These are phyloP conservation scores for Trichoderma koningiopsis DNA, from an alignment of 2,329 filamentous ascomycete genomes.

Conservation along the genomic window DNA sequence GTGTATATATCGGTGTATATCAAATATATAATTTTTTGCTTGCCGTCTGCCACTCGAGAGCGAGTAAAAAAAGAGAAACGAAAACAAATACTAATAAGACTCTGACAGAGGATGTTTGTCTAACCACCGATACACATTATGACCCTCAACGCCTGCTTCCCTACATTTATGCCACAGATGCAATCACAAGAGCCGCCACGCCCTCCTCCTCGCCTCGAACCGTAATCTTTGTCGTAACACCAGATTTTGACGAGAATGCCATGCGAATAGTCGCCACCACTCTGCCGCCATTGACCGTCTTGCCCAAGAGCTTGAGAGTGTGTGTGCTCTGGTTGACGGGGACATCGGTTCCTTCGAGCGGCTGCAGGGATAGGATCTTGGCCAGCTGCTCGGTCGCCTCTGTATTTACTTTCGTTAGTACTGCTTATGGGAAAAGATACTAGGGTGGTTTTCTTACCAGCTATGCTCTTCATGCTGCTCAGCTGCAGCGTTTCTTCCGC, in stretches of 20 bases:
- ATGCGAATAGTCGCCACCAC: constrained; percentile 88
- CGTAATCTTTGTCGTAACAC: constrained; percentile 94
- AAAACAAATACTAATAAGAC: not conserved
- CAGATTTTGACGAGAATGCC: constrained; percentile 89
- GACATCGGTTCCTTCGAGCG: constrained; percentile 91
- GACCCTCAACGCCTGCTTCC: constrained; percentile 42
- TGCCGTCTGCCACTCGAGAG: constrained; percentile 10
- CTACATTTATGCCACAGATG: constrained; percentile 70
- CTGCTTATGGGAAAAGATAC: not conserved
- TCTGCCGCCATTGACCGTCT: constrained; percentile 86
- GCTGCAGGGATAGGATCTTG: constrained; percentile 85
- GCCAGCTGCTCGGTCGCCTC: constrained; percentile 92
- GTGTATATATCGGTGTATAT: not conserved
- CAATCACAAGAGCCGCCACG: constrained; percentile 80
- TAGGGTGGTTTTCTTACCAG: constrained; percentile 70
- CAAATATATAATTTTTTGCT: constrained; percentile 8
- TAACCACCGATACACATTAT: constrained; percentile 41
- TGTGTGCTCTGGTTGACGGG: constrained; percentile 87
- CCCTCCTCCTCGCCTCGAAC: constrained; percentile 91
- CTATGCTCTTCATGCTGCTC: constrained; percentile 85
- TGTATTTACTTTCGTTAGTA: constrained; percentile 41
- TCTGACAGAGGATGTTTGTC: constrained; percentile 28
- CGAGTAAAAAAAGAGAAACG: not conserved
- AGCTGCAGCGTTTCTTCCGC: constrained; percentile 89
- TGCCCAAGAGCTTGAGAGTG: constrained; percentile 92